Base-by-base conservation (phyloP, 805 yeast genomes). In the Hanseniaspora lachancei region DNA sequence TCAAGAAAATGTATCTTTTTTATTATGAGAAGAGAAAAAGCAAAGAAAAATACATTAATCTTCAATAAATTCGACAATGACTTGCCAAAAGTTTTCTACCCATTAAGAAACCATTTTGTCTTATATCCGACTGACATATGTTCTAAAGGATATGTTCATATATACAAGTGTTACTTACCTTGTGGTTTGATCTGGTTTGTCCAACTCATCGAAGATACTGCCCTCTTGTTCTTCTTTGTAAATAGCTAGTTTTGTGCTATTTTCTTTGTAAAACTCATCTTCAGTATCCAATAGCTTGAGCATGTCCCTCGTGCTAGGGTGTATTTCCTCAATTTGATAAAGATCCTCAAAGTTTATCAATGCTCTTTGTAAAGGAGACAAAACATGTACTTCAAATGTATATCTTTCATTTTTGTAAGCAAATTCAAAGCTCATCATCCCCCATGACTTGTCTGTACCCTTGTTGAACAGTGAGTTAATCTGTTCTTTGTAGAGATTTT, bases 381-480 rank as follows among this genome's bases (percentile, higher is more conserved):
- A 18, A 20, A 53, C 50, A 34, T 53, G 56, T 2, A 53, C 16
- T n/a, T 53, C 50, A 39, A 53, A 46, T 2, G 42, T 5, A 18
- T 38, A 39, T 6, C 27, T 24, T 8, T 13, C 29, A 8, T 46
- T 36, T 5, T 29, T 34, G 9, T 16, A 13, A 3, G 13, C n/a
- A 32, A 53, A 21, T 2, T 29, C 24, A 39, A 44, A 53, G 35
- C 16, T 43, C 35, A 53, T n/a, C 40, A 53, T 38, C 20, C 49
- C 56, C 56, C 56, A 53, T 5, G 56, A 44, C 23, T 21, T 53
- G 29, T 44, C 50, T 38, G 24, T 44, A 13, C 56, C 56, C 24
- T 44, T 44, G 24, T 8, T 46, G 34, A 36, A 36, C 23, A 46
- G 7, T 20, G 38, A 27, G 8, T 46, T 18, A 18, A 32, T 46